These are phyloP conservation scores for Tuber borchii DNA, from an alignment of 495 filamentous ascomycete species.

Conservation along the genomic window DNA sequence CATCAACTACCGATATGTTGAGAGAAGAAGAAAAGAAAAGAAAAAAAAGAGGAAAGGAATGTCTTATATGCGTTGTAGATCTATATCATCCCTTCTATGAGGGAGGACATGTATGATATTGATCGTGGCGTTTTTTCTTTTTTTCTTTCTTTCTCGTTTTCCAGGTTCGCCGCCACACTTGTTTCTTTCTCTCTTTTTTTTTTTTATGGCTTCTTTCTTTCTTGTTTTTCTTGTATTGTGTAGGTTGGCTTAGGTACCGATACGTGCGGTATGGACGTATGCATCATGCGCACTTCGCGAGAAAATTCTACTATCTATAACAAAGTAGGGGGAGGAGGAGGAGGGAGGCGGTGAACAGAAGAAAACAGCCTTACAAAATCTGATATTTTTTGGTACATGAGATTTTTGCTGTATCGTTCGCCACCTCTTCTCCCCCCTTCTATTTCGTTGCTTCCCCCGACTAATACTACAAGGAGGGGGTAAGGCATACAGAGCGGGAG, in stretches of 20 bases:
- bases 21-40: too few relatives aligned
- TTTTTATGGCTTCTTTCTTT: background rate
- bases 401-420: too few relatives aligned
- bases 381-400: too few relatives aligned
- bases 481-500: too few relatives aligned
- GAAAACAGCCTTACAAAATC: too few relatives aligned
- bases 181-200: background rate
- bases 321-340: too few relatives aligned
- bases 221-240: background rate
- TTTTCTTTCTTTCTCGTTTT: background rate
- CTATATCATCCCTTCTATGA: background rate
- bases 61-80: background rate
- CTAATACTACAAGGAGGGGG: too few relatives aligned
- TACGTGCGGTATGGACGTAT: background rate
- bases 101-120: background rate
- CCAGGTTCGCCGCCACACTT: background rate
- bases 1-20: too few relatives aligned
- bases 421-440: too few relatives aligned
- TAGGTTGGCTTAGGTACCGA: background rate
- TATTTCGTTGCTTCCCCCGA: too few relatives aligned
- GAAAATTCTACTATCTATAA: too few relatives aligned
- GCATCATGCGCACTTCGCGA: background rate
- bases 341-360: too few relatives aligned
- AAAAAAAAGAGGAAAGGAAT: background rate
- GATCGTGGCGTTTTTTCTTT: background rate